These are phyloP conservation scores for Rhynchospora breviuscula DNA, from an alignment of 176 grass and related monocot genomes.

Conservation along the genomic window DNA sequence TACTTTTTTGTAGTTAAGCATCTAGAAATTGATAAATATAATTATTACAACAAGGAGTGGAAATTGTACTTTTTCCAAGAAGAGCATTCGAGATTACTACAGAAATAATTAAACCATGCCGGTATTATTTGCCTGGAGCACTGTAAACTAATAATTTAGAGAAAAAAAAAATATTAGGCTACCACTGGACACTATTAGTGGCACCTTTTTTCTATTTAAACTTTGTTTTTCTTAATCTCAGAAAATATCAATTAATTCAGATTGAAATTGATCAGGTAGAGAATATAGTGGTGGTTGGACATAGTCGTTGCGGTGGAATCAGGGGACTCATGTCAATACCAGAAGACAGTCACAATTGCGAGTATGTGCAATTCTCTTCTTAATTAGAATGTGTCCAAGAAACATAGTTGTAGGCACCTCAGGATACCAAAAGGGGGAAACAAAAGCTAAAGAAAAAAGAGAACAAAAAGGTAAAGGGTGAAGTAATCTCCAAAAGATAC, in stretches of 20 bases:
- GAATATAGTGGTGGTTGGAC: slow-evolving; percentile 38
- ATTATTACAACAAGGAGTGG: not conserved
- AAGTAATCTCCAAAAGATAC: not conserved
- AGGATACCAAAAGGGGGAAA: not conserved
- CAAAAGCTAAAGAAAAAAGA: not conserved
- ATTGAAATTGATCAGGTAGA: slow-evolving; percentile 26
- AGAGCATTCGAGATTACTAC: not conserved
- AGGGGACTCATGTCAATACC: slow-evolving; percentile 37
- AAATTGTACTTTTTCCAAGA: not conserved
- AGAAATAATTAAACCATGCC: not conserved
- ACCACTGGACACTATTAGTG: not conserved
- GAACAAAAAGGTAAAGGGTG: not conserved
- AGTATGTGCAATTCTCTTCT: not conserved
- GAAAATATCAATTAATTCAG: not conserved
- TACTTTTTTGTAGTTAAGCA: not conserved
- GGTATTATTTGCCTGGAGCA: not conserved
- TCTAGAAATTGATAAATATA: not conserved
- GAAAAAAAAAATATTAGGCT: not conserved
- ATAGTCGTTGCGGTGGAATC: slow-evolving; percentile 45
- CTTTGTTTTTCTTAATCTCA: not conserved
- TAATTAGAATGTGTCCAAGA: not conserved
- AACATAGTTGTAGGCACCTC: not conserved
- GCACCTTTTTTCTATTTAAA: not conserved
- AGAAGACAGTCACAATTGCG: slow-evolving; percentile 29
- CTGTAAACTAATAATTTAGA: not conserved